phyloP scores from a whole-genome alignment of 345 rosid genomes.

The Corymbia maculata region DNA sequence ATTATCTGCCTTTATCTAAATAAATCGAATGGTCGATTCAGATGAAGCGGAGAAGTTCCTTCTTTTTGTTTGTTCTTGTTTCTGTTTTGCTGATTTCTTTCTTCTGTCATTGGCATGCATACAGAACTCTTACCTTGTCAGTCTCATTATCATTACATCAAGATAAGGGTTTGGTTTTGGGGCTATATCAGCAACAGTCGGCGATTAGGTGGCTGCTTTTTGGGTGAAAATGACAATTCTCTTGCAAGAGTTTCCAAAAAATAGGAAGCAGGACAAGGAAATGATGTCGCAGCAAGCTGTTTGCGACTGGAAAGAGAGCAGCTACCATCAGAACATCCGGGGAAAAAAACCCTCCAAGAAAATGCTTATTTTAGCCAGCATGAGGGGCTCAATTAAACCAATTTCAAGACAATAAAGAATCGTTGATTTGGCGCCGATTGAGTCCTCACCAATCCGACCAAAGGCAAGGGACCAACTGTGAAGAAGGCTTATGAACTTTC shows the following conservation, averaged over 20 bases:
- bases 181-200: background rate
- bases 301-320: background rate
- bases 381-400: background rate
- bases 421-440: constrained; percentile 63
- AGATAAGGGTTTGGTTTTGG: background rate
- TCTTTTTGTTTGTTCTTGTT: background rate
- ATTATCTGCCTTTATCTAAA: background rate
- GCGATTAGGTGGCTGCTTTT: background rate
- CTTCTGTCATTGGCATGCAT: background rate
- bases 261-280: background rate
- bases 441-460: constrained; percentile 76
- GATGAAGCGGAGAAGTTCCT: background rate
- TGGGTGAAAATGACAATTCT: background rate
- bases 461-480: constrained; percentile 88
- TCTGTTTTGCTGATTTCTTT: background rate
- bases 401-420: background rate
- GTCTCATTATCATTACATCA: background rate
- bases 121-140: background rate
- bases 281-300: background rate
- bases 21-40: background rate
- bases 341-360: background rate
- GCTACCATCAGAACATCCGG: background rate
- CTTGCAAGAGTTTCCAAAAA: background rate
- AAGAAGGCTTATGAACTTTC: constrained; percentile 76
- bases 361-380: background rate